Evolutionary conservation across 2,329 filamentous ascomycete genomes (phyloP), one percentile per base, ranked within the genome.

Genomic region (Aspergillus novoparasiticus): DNA sequence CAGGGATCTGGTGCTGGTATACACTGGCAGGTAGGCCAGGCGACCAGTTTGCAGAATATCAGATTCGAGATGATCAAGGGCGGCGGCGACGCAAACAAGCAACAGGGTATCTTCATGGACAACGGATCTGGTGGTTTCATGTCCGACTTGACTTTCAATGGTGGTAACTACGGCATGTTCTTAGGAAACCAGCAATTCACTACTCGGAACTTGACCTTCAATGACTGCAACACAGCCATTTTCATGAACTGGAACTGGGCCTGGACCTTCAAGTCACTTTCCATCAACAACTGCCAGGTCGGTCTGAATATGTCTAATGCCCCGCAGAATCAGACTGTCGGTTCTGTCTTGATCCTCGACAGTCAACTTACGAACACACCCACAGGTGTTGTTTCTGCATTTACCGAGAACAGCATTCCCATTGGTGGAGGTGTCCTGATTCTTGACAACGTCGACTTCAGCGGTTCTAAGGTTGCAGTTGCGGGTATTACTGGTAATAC

Each of bases 221-320:
- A 91, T 76, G 85, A 86, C 77, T 94, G 91, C 82, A 85, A 92
- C 73, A 96, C 92, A 2, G 93, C 91, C 65, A 88, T 96, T 67
- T 92, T 87, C 80, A 90, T 95, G 88, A 93, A 93, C 83, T 96
- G 93, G 93, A 92, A 94, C 81, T 96, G 93, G 93, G 83, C 88
- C 21, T 96, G 91, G 90, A 88, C 89, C 51, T 87, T 95, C 79
- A 92, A 94, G 75, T 90, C 87, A 41, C 70, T 96, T 43, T 85
- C 81, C 53, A 91, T 96, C 78, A 88, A 92, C 76, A 87, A 90
- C 75, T 92, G 90, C 74, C 80, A 82, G n/a, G 79, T 94, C 45
- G 93, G 91, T 60, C 82, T 96, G 66, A 90, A 96, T 78, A 92
- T 96, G 88, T 86, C 89, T 59, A 86, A 85, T 69, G 85, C 87